Conservation (phyloP, 2,329 filamentous ascomycete species). For the Aspergillus puulaauensis region DNA sequence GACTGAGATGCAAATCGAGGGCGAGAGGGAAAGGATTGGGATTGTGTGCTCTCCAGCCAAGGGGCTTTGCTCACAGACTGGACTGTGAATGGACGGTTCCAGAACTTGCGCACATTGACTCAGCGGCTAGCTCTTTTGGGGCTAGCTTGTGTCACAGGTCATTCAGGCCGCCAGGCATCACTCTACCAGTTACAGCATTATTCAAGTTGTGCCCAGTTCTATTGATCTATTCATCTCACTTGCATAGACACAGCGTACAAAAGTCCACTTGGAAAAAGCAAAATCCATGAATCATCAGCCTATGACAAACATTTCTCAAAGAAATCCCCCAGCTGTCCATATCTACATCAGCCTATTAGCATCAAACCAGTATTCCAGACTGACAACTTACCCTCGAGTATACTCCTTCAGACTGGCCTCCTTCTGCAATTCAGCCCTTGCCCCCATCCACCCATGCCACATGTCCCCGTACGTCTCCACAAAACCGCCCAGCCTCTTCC, state of each 20-base stretch:
- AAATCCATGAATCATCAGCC: not conserved
- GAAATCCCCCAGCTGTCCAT: slow-evolving; percentile 23
- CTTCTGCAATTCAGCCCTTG: slow-evolving; percentile 60
- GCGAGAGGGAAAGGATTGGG: slow-evolving; percentile 1
- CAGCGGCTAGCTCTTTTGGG: not conserved
- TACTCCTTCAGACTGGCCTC: slow-evolving; percentile 58
- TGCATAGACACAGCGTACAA: too few species aligned
- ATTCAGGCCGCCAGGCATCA: not conserved
- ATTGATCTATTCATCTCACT: too few species aligned
- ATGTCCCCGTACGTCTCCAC: slow-evolving; percentile 67
- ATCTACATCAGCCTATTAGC: slow-evolving; percentile 5
- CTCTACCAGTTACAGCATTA: too few species aligned
- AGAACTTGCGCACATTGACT: slow-evolving; percentile 6
- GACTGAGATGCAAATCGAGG: not conserved
- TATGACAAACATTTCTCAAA: slow-evolving; percentile 23
- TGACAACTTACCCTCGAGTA: slow-evolving; percentile 50
- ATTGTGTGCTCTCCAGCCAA: slow-evolving; percentile 12
- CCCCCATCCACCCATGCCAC: slow-evolving; percentile 74
- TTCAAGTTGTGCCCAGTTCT: too few species aligned
- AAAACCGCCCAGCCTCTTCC: slow-evolving; percentile 53
- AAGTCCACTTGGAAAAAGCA: too few species aligned
- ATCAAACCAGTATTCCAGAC: not conserved
- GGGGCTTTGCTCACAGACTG: not conserved
- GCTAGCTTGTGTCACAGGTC: not conserved
- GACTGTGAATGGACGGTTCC: slow-evolving; percentile 9